A percentile compares a stretch with the other conserved stretches of the same genome.
Conservation (phyloP, 2,329 filamentous ascomycete species). For the Xylariaceae sp. region DNA sequence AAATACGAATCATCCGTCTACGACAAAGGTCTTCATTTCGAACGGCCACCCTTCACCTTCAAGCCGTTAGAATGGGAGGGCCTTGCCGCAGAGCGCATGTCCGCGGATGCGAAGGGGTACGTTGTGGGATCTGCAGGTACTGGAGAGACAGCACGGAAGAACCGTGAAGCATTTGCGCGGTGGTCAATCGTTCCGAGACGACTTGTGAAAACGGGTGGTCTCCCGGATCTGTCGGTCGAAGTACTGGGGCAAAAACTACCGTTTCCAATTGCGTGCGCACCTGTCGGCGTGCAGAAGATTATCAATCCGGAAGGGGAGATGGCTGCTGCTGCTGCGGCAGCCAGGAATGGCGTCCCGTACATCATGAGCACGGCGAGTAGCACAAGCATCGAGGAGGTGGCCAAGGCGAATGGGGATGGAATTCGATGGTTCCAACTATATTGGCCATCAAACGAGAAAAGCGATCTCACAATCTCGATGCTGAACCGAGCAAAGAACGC, state of each 20-base stretch:
- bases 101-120: slow-evolving; percentile 25
- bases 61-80: slow-evolving; percentile 27
- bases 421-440: slow-evolving; percentile 30
- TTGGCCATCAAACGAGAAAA: slow-evolving; percentile 24
- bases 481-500: slow-evolving; percentile 20
- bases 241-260: slow-evolving; percentile 19
- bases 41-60: slow-evolving; percentile 27
- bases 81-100: slow-evolving; percentile 25
- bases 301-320: slow-evolving; percentile 26
- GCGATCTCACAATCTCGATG: slow-evolving; percentile 25
- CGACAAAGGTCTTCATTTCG: slow-evolving; percentile 22
- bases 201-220: slow-evolving; percentile 16
- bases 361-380: slow-evolving; percentile 28
- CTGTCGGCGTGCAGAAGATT: slow-evolving; percentile 28
- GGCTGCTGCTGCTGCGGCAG: slow-evolving; percentile 23
- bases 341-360: slow-evolving; percentile 20
- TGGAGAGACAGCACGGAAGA: slow-evolving; percentile 26
- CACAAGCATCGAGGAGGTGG: slow-evolving; percentile 30
- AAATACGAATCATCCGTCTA: slow-evolving; percentile 21
- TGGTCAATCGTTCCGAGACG: slow-evolving; percentile 26
- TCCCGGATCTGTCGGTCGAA: slow-evolving; percentile 15
- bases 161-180: slow-evolving; percentile 22
- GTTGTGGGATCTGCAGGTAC: slow-evolving; percentile 25
- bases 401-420: slow-evolving; percentile 22
- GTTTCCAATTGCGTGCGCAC: slow-evolving; percentile 26